phyloP scores from a whole-genome alignment of 768 basidiomycete species.

The Mycena epipterygia region DNA sequence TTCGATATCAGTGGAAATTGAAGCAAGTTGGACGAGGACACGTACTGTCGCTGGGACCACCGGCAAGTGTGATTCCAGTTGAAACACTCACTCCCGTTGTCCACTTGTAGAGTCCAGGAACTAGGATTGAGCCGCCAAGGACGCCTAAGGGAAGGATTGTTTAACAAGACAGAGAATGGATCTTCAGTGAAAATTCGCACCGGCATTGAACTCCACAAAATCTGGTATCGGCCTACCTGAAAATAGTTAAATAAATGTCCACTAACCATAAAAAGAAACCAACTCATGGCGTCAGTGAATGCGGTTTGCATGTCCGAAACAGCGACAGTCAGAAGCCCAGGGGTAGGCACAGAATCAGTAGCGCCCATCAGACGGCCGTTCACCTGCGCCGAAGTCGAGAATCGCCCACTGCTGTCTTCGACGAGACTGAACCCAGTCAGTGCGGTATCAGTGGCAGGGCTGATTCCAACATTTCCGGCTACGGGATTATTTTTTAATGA shows the following conservation, averaged over 20 bases:
- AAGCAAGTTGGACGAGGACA: background rate
- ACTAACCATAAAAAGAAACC: background rate
- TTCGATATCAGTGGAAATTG: background rate
- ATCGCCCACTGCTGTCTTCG: conserved; percentile 18
- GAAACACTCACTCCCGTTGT: conserved; percentile 19
- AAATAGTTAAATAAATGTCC: background rate
- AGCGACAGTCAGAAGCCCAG: background rate
- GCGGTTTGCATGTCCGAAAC: conserved; percentile 14
- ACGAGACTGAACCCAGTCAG: conserved; percentile 21
- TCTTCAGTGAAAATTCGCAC: background rate
- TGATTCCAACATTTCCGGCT: conserved; percentile 20
- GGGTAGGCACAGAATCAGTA: conserved; percentile 15
- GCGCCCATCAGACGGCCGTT: conserved; percentile 2
- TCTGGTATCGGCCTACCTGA: background rate
- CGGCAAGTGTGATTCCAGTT: conserved; percentile 2
- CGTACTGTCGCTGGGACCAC: conserved; percentile 23
- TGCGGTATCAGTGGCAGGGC: background rate
- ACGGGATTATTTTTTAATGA: background rate
- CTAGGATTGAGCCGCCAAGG: conserved; percentile 17
- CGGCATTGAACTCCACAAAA: conserved; percentile 3
- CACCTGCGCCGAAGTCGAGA: conserved; percentile 23
- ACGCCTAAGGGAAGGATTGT: background rate
- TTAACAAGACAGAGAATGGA: background rate
- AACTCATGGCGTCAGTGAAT: conserved; percentile 16
- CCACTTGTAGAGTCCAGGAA: conserved; percentile 24